Conservation (phyloP, 306 rosid species). For the Prunus persica region DNA sequence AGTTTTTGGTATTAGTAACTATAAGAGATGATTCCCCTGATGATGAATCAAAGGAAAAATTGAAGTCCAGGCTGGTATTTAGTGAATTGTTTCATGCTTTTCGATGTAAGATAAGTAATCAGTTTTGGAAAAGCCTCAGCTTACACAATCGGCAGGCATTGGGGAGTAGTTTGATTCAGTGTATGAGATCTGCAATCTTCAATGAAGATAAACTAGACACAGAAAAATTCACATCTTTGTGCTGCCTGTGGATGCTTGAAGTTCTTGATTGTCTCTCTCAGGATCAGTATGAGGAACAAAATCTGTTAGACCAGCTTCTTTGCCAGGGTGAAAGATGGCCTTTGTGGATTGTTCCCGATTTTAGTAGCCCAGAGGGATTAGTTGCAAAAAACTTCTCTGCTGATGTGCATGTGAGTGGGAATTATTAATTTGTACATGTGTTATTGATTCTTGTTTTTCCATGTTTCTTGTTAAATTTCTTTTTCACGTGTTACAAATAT, state of each 20-base stretch:
- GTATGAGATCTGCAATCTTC: constrained; percentile 63
- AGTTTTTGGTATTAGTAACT: constrained; percentile 40
- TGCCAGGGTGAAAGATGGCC: constrained; percentile 68
- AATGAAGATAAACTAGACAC: constrained; percentile 47
- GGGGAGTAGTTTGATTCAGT: constrained; percentile 50
- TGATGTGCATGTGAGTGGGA: constrained; percentile 29
- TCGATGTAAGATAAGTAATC: constrained; percentile 47
- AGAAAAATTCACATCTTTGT: constrained; percentile 48
- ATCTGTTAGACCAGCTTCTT: constrained; percentile 61
- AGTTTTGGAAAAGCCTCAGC: constrained; percentile 53
- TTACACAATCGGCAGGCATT: constrained; percentile 42
- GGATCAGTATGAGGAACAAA: constrained; percentile 59
- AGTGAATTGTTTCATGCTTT: constrained; percentile 53
- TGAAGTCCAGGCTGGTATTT: constrained; percentile 45
- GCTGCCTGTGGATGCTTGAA: constrained; percentile 78
- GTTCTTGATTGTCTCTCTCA: constrained; percentile 52
- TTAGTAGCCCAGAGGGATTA: constrained; percentile 43
- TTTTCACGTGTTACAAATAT: not conserved
- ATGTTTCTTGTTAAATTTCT: not conserved
- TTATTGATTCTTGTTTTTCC: constrained; percentile 8
- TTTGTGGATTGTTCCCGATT: constrained; percentile 51
- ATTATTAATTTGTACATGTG: constrained; percentile 13
- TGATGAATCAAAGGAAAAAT: constrained; percentile 38
- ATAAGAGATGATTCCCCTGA: constrained; percentile 39
- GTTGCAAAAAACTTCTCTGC: constrained; percentile 16